These are phyloP conservation scores for Candida neerlandica DNA, from an alignment of 1,139 yeast genomes.

Conservation along the genomic window DNA sequence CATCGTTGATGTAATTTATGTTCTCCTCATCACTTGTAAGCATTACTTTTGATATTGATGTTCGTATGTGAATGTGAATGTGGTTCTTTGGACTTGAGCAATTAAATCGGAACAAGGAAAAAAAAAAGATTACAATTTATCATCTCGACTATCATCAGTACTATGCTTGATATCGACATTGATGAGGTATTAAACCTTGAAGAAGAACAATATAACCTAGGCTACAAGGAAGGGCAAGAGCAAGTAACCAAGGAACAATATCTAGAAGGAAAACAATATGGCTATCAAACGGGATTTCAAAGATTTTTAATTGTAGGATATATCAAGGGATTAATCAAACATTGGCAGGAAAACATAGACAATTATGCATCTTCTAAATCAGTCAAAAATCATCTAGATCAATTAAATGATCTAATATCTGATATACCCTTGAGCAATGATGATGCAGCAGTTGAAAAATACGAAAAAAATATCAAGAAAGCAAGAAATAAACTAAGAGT, in stretches of 20 bases:
- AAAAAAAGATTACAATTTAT: neutral
- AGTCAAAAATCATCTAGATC: conserved; percentile 27
- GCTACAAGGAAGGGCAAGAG: conserved; percentile 57
- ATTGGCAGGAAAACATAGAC: conserved; percentile 30
- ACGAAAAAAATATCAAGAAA: conserved; percentile 46
- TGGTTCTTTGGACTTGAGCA: too few species aligned
- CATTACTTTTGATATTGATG: neutral
- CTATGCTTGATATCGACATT: conserved; percentile 27
- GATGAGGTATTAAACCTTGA: conserved; percentile 58
- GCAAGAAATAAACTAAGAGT: conserved; percentile 58
- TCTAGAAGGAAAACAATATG: conserved; percentile 75
- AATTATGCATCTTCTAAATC: conserved; percentile 17
- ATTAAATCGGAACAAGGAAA: neutral
- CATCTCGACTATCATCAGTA: neutral
- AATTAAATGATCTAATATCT: conserved; percentile 26
- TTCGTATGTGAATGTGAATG: neutral
- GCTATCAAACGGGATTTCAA: conserved; percentile 79
- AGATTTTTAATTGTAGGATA: conserved; percentile 67
- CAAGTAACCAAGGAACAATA: conserved; percentile 44
- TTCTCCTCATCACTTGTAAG: conserved; percentile 17
- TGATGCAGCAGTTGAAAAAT: conserved; percentile 50
- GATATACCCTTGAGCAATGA: conserved; percentile 39
- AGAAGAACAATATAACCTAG: conserved; percentile 61
- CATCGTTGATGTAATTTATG: conserved; percentile 18
- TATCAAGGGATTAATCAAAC: conserved; percentile 53